Conservation (phyloP, 106 monocot genomes). For the Alisma plantagoaquatica region DNA sequence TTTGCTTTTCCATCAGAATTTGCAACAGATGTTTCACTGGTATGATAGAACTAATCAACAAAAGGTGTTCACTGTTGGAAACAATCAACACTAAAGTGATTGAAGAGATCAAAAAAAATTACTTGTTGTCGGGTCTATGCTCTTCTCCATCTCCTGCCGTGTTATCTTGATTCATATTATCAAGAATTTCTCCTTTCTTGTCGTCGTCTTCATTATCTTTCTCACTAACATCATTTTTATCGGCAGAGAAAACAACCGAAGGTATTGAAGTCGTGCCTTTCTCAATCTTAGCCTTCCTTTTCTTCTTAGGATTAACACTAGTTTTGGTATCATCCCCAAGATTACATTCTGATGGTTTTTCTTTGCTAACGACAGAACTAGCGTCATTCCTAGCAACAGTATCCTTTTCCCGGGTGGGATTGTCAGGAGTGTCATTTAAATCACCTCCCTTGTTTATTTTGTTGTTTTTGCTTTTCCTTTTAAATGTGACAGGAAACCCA, state of each 20-base stretch:
- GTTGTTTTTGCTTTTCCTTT: conserved; percentile 17
- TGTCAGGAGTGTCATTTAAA: conserved; percentile 9
- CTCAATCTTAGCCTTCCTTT: conserved; percentile 28
- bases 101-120: background rate
- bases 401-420: conserved; percentile 18
- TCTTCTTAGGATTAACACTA: conserved; percentile 22
- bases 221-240: no score
- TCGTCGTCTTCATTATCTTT: no score
- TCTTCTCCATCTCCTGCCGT: conserved; percentile 9
- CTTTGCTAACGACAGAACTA: background rate
- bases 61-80: conserved; percentile 6
- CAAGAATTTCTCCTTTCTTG: conserved; percentile 4
- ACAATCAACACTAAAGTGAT: conserved; percentile 1
- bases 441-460: conserved; percentile 1
- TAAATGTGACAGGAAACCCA: conserved; percentile 69
- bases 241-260: conserved; percentile 1
- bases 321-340: background rate
- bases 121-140: conserved; percentile 3
- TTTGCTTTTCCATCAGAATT: background rate
- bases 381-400: conserved; percentile 3
- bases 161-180: conserved; percentile 2
- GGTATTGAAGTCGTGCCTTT: conserved; percentile 14
- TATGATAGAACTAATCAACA: background rate
- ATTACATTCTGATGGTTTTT: background rate
- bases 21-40: no score